These are phyloP conservation scores for Rhizoclosmatium sp. DNA, from an alignment of 192 early-diverging fungal genomes.

Conservation along the genomic window DNA sequence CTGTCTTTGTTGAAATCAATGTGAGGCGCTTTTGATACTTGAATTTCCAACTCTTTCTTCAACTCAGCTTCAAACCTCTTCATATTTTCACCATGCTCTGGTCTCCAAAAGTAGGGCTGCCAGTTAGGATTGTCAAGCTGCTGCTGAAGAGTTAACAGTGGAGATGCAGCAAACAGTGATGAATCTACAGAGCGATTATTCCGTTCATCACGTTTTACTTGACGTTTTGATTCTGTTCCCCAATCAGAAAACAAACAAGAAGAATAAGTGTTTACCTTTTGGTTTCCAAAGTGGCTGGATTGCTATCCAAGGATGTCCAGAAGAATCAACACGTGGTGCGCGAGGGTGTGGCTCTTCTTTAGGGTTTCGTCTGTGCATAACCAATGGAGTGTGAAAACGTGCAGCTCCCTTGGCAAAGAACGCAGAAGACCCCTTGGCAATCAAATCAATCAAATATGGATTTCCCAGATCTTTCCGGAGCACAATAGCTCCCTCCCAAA, in stretches of 20 bases:
- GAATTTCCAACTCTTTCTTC: not conserved
- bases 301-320: not conserved
- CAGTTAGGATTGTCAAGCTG: not conserved
- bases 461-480: not conserved
- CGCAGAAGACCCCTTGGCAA: not conserved
- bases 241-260: no score
- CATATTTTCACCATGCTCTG: not conserved
- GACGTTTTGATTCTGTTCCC: no score
- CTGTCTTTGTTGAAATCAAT: not conserved
- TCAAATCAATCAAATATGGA: not conserved
- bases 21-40: not conserved
- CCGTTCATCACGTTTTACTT: no score
- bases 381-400: not conserved
- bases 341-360: not conserved
- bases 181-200: no score
- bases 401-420: not conserved
- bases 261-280: no score
- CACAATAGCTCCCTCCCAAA: not conserved
- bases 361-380: not conserved
- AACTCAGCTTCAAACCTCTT: not conserved
- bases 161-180: no score
- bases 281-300: no score
- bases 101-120: not conserved
- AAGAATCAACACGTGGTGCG: not conserved
- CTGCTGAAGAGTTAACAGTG: no score